Base-by-base conservation (phyloP, 2,329 filamentous ascomycete species). In the Phaeosphaeria sp. region DNA sequence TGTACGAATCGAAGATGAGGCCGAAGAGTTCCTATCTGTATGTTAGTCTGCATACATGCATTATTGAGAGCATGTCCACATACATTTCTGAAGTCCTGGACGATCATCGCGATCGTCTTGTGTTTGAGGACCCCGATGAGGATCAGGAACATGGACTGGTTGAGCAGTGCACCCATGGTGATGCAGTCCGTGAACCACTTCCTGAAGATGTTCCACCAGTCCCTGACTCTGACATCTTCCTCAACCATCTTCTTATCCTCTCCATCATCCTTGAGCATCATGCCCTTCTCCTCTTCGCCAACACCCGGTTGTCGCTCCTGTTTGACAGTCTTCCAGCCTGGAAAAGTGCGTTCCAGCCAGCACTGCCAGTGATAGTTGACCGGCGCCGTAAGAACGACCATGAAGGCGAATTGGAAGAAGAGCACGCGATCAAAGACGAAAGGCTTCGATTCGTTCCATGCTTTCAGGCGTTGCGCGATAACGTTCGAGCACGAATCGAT, bases 331-430 rank as follows among this genome's bases (percentile, higher is more conserved):
- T 67, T 74, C 72, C 72, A 76, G 0, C 89, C 88, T 0, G 93
- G 93, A 70, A 92, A 96, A 4, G 83, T 80, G 8, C 83, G 79
- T 75, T 97, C 93, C 39, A 97, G 84, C 75, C 85, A 91, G 40
- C 88, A 84, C 82, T 96, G 93, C 93, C 92, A 97, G 67, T 91
- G 77, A 73, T 91, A 92, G 78, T 97, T 97, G 43, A 91, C 89
- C 1, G 93, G 92, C 24, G 89, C 89, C 71, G 84, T 89, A 55
- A 96, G 73, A 36, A 90, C 72, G 55, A 88, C 85, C 79, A 90
- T 95, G 56, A 92, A 64, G 45, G 72, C 67, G 57, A 78, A 76
- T 55, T 76, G 75, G 54, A 71, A 64, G 66, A 78, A 78, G 53
- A 77, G 72, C 52, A 71, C 65, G 48, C 65, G 63, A 59, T 77